Conservation (phyloP, 306 rosid genomes). For the Clitoria ternatea region DNA sequence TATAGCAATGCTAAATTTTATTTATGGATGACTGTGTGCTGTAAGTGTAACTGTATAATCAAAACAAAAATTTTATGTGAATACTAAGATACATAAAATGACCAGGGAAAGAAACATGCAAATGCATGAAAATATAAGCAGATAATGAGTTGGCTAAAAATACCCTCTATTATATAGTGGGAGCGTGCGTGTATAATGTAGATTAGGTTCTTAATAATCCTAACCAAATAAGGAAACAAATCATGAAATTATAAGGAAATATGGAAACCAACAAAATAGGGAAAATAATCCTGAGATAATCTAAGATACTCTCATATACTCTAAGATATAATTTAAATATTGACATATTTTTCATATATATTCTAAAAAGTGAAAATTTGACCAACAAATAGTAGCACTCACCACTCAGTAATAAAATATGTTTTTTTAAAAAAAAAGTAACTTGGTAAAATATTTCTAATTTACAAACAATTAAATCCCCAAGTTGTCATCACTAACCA, state of each 20-base stretch:
- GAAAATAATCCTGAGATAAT: neutral
- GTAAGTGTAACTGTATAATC: neutral
- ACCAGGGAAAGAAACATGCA: neutral
- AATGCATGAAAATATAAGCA: neutral
- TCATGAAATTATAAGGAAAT: neutral
- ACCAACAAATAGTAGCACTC: neutral
- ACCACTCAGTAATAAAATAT: neutral
- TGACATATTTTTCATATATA: neutral
- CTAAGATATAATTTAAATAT: neutral
- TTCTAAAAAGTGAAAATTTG: neutral
- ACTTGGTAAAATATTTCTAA: neutral
- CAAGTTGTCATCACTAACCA: neutral
- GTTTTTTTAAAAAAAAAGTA: too few relatives aligned
- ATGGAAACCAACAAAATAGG: neutral
- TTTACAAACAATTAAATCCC: neutral
- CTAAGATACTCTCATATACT: neutral
- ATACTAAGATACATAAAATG: neutral
- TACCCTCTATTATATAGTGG: neutral
- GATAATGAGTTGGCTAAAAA: neutral
- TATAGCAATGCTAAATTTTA: neutral
- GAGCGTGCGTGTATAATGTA: neutral
- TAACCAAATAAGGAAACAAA: neutral
- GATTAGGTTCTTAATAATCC: neutral
- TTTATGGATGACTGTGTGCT: neutral
- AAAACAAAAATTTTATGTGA: neutral